Conservation (phyloP, 495 filamentous ascomycete genomes). For the Xylaria flabelliformis region DNA sequence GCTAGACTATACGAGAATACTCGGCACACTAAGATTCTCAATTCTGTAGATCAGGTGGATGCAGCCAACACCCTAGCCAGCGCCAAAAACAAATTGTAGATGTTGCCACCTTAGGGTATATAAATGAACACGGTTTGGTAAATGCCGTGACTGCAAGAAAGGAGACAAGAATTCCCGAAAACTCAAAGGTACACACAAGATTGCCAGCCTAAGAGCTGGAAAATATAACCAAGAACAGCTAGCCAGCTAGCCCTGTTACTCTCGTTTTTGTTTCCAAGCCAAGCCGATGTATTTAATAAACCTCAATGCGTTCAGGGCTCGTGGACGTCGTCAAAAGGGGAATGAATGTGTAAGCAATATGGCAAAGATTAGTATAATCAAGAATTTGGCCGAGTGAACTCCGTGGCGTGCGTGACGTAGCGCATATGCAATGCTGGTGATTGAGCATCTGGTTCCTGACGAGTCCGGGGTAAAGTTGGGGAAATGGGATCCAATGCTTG, state of each 20-base stretch:
- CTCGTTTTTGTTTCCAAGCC: conserved; percentile 1
- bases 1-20: not conserved
- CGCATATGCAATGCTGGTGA: conserved; percentile 25
- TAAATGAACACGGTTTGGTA: conserved; percentile 15
- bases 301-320: conserved; percentile 4
- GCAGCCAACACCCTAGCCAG: conserved; percentile 10
- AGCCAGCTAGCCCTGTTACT: conserved; percentile 19
- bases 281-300: conserved; percentile 18
- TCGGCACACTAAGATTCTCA: not conserved
- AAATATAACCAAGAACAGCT: conserved; percentile 24
- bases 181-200: not conserved
- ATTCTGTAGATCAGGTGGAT: not conserved
- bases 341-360: conserved; percentile 22
- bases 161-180: conserved; percentile 6
- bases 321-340: conserved; percentile 18
- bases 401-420: conserved; percentile 23
- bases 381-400: conserved; percentile 28
- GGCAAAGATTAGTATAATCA: conserved; percentile 25
- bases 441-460: conserved; percentile 24
- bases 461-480: conserved; percentile 29
- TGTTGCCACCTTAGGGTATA: conserved; percentile 28
- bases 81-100: conserved; percentile 18
- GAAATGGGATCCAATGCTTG: conserved; percentile 20
- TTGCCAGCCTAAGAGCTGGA: not conserved
- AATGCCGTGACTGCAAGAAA: conserved; percentile 7